These are phyloP conservation scores for Zygotorulaspora florentina DNA, from an alignment of 805 yeast genomes.

Conservation along the genomic window DNA sequence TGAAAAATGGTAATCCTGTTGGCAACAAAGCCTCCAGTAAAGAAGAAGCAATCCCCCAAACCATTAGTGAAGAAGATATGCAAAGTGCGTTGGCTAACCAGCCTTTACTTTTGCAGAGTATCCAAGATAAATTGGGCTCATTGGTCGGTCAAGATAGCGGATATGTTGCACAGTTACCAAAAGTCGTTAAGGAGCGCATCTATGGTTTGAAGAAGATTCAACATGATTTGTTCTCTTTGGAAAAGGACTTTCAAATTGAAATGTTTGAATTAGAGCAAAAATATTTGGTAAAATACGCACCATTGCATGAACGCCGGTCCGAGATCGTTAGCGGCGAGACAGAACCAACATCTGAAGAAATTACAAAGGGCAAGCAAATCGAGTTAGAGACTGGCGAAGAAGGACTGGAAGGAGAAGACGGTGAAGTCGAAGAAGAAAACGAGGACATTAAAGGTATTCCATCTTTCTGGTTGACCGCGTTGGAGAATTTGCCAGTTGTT, in stretches of 20 bases:
- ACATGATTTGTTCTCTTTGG: conserved; percentile 71
- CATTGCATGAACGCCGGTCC: conserved; percentile 70
- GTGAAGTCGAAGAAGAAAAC: conserved; percentile 42
- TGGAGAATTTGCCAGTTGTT: conserved; percentile 77
- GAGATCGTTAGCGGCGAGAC: conserved; percentile 64
- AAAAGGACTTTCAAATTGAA: conserved; percentile 88
- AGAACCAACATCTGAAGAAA: conserved; percentile 76
- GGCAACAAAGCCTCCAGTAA: conserved; percentile 18
- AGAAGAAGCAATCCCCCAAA: conserved; percentile 45
- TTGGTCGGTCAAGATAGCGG: conserved; percentile 86
- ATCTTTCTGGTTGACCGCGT: conserved; percentile 93
- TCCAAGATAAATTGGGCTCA: conserved; percentile 81
- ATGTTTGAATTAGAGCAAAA: conserved; percentile 80
- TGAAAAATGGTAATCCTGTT: conserved; percentile 57
- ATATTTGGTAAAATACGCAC: conserved; percentile 66
- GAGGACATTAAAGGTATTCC: conserved; percentile 71
- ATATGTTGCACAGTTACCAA: conserved; percentile 73
- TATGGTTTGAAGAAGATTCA: conserved; percentile 80
- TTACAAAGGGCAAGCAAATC: conserved; percentile 70
- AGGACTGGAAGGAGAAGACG: conserved; percentile 42
- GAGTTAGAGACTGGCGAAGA: conserved; percentile 44
- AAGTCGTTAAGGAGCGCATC: conserved; percentile 67
- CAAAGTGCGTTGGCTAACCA: conserved; percentile 57
- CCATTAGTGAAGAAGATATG: conserved; percentile 66
- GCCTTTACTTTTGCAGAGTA: conserved; percentile 80